phyloP scores from a whole-genome alignment of 139 green algal genomes.

The Medakamo hakoo region DNA sequence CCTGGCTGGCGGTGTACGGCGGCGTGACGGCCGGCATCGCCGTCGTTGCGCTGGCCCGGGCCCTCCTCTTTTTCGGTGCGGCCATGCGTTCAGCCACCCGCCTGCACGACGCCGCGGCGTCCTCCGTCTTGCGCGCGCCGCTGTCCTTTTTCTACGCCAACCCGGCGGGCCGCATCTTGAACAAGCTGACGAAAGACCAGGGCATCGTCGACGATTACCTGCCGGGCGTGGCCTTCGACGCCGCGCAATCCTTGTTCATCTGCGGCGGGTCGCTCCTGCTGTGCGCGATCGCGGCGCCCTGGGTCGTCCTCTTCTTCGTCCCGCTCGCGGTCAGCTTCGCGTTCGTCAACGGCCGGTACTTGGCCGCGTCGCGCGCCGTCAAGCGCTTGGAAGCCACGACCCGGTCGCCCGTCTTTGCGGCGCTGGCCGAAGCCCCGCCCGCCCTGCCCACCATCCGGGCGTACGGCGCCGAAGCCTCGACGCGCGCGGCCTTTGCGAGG shows the following conservation, averaged over 20 bases:
- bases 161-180: constrained; percentile 76
- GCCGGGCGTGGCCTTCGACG: constrained; percentile 47
- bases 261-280: constrained; percentile 27
- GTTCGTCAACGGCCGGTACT: constrained; percentile 31
- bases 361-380: constrained; percentile 59
- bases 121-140: constrained; percentile 51
- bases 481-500: constrained; percentile 32
- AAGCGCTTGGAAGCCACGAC: constrained; percentile 82
- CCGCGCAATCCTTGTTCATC: constrained; percentile 36
- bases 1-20: constrained; percentile 43
- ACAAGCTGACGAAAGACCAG: constrained; percentile 64
- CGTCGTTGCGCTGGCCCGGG: constrained; percentile 23
- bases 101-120: constrained; percentile 41
- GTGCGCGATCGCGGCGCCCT: constrained; percentile 37
- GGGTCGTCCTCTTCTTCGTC: constrained; percentile 55
- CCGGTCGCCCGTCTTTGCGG: constrained; percentile 48
- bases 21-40: constrained; percentile 31
- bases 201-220: constrained; percentile 58
- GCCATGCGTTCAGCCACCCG: constrained; percentile 24
- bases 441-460: constrained; percentile 86
- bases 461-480: constrained; percentile 41
- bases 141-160: constrained; percentile 92
- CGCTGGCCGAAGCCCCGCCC: constrained; percentile 6
- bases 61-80: constrained; percentile 39
- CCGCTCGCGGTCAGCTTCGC: constrained; percentile 41